A percentile compares a stretch with the other conserved stretches of the same genome.
These are phyloP conservation scores for Entophlyctis luteolus DNA, from an alignment of 192 early-diverging fungal species.

Conservation along the genomic window DNA sequence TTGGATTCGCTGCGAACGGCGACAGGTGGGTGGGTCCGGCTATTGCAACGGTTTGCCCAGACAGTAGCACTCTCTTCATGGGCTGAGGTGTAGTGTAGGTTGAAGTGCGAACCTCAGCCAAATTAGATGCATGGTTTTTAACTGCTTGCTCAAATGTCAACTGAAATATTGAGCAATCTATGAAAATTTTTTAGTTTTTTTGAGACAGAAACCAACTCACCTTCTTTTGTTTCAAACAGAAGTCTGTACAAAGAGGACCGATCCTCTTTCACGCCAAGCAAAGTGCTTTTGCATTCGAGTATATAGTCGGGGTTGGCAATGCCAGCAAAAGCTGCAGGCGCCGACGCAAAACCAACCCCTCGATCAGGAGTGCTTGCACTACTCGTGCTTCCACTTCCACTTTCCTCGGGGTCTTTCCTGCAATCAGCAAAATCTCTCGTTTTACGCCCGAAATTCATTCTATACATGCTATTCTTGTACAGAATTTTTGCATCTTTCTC, in stretches of 20 bases:
- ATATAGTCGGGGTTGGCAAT: conserved; percentile 1
- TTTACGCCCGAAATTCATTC: neutral
- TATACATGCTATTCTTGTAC: neutral
- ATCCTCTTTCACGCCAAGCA: conserved; percentile 10
- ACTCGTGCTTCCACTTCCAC: neutral
- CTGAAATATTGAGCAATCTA: neutral
- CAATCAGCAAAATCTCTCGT: neutral
- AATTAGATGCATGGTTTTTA: neutral
- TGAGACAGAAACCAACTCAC: neutral
- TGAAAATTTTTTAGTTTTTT: neutral
- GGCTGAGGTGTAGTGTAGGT: conserved; percentile 6
- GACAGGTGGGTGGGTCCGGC: neutral
- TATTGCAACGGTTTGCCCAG: conserved; percentile 9
- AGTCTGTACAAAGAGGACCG: neutral
- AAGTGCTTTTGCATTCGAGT: conserved; percentile 10
- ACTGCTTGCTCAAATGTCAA: neutral
- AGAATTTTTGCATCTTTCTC: neutral
- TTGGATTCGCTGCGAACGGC: neutral
- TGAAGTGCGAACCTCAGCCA: neutral
- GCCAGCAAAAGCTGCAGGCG: neutral
- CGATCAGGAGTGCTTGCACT: neutral
- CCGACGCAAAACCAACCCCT: neutral
- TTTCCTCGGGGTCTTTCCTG: neutral
- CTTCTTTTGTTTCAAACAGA: neutral
- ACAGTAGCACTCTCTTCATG: neutral